phyloP scores from a whole-genome alignment of 2,329 filamentous ascomycete species.

The Penicillium nordicum region DNA sequence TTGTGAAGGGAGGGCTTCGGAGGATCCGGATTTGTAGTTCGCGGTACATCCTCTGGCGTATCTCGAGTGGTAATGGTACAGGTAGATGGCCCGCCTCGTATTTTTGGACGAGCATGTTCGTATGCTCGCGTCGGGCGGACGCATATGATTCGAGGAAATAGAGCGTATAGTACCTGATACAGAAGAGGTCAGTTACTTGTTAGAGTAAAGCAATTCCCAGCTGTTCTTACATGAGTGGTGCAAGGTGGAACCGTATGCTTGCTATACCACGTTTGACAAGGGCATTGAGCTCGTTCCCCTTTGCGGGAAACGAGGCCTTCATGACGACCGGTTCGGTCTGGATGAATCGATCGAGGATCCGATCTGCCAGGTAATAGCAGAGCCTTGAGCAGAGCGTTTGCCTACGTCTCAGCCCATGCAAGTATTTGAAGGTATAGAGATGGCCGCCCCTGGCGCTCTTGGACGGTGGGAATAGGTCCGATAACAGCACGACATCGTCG shows the following conservation, averaged over 20 bases:
- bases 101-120: constrained; percentile 36
- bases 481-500: constrained; percentile 44
- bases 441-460: constrained; percentile 36
- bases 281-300: constrained; percentile 31
- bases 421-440: constrained; percentile 42
- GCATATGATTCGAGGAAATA: constrained; percentile 43
- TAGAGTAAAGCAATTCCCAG: not conserved
- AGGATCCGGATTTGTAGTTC: constrained; percentile 39
- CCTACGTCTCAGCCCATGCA: constrained; percentile 36
- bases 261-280: constrained; percentile 34
- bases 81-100: constrained; percentile 39
- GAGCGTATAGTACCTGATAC: constrained; percentile 38
- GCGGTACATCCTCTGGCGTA: constrained; percentile 37
- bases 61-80: constrained; percentile 34
- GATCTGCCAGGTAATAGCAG: constrained; percentile 42
- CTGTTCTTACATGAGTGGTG: constrained; percentile 39
- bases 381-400: constrained; percentile 40
- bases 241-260: constrained; percentile 39
- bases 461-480: constrained; percentile 42
- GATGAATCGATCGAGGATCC: constrained; percentile 40
- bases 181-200: not conserved
- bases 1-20: constrained; percentile 40
- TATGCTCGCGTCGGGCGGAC: constrained; percentile 37
- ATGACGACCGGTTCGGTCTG: constrained; percentile 31
- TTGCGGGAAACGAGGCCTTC: constrained; percentile 33